Percentiles rank a stretch among this genome's conserved stretches.
These are phyloP conservation scores for Macrophomina tecta DNA, from an alignment of 2,329 filamentous ascomycete species.

Conservation along the genomic window DNA sequence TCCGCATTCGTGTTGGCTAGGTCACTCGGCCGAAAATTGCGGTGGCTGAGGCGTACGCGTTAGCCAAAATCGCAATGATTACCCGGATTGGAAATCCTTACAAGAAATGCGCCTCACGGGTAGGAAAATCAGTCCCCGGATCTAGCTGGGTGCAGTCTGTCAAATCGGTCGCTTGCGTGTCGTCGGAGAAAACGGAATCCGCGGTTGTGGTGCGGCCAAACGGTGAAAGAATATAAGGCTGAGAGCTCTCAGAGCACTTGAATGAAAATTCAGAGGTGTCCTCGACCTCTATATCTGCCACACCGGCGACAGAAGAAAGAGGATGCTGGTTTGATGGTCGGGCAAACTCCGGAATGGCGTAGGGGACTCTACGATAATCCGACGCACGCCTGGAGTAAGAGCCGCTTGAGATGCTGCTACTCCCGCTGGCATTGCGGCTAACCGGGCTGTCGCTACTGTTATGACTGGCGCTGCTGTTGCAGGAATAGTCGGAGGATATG, in stretches of 20 bases:
- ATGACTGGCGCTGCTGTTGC: neutral
- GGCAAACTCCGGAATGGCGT: neutral
- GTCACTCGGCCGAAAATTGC: no score
- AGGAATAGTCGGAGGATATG: neutral
- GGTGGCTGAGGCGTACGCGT: constrained; percentile 9
- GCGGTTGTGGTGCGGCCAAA: neutral
- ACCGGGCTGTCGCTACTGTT: no score
- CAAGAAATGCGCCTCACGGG: no score
- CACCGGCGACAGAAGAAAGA: neutral
- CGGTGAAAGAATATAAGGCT: neutral
- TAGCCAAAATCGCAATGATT: neutral
- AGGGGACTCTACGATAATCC: neutral
- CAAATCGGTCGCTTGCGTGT: no score
- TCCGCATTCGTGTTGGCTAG: no score
- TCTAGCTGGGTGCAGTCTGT: no score
- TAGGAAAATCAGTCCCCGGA: no score
- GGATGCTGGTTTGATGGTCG: neutral
- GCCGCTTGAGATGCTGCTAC: no score
- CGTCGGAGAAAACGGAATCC: no score
- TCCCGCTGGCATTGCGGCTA: no score
- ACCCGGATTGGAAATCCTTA: no score
- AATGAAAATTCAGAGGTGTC: neutral
- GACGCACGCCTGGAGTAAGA: neutral
- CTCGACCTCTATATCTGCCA: neutral
- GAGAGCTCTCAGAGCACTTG: neutral